Evolutionary conservation across 2,329 filamentous ascomycete species (phyloP).

Genomic region (Aspergillus uvarum): DNA sequence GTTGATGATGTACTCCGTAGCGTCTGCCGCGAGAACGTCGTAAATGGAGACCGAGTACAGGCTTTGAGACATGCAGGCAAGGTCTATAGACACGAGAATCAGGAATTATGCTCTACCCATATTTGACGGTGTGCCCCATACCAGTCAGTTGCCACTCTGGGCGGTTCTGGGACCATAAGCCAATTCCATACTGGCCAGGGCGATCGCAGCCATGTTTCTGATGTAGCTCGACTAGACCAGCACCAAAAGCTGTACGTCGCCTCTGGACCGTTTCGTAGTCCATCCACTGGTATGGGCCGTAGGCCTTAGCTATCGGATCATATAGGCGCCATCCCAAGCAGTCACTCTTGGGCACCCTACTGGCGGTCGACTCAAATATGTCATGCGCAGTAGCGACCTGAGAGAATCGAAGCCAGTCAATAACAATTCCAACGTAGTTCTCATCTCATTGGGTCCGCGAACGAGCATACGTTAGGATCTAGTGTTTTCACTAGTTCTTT

Average conservation of each 20-base stretch:
- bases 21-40: conserved; percentile 87
- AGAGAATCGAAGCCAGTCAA: neutral
- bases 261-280: conserved; percentile 76
- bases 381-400: conserved; percentile 71
- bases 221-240: conserved; percentile 80
- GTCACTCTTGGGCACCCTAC: conserved; percentile 62
- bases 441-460: neutral
- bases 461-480: conserved; percentile 61
- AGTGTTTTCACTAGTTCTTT: conserved; percentile 71
- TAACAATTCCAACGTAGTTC: neutral
- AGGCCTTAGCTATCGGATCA: conserved; percentile 71
- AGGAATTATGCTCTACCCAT: neutral
- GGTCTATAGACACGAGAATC: conserved; percentile 54
- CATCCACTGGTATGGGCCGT: conserved; percentile 77
- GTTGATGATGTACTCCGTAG: conserved; percentile 94
- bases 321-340: conserved; percentile 82
- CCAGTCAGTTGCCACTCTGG: conserved; percentile 85
- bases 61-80: conserved; percentile 82
- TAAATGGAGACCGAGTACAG: conserved; percentile 92
- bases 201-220: conserved; percentile 66
- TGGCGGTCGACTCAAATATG: conserved; percentile 69
- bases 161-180: conserved; percentile 83
- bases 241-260: conserved; percentile 80
- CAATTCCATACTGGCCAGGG: conserved; percentile 67
- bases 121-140: conserved; percentile 35